Evolutionary conservation across 805 yeast species (phyloP), one percentile per base, ranked within the genome.

Genomic region (Priceomyces fermenticarens): DNA sequence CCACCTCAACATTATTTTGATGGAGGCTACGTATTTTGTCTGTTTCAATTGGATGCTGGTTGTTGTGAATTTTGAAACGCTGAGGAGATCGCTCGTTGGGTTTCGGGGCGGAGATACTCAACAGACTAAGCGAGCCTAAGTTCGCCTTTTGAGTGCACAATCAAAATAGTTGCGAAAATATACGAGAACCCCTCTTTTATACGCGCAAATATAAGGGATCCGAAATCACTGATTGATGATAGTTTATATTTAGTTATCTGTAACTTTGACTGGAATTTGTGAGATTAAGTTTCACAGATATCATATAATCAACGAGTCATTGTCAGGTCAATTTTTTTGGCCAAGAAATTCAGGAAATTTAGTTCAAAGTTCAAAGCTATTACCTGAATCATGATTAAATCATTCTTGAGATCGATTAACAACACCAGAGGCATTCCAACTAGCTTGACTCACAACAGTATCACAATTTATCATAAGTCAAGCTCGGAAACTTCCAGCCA

Each of bases 401-500:
- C 47, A 26, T 41, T 45, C 29, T 43, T 43, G 16, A 40, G 44
- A 29, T 36, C 35, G 13, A 27, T 40, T 6, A 42, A 36, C 25
- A 36, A 29, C 35, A 11, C 7, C 29, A 16, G 12, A 15, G 32
- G 4, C 13, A 26, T 27, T 28, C 30, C 38, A 8, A 17, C 31
- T n/a, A 8, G 25, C 4, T 20, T 20, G 8, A 20, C 7, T 20
- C 4, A 20, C 25, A 31, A 32, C 33, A 23, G 30, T 25, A 45
- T 47, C 10, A 43, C 49, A 8, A 43, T 63, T 37, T 63, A 61
- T 51, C 69, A 64, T 54, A 56, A 62, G 47, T 38, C 67, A 17
- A 43, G 53, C 33, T 54, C 60, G 23, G 45, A 48, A 34, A 43
- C 51, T 10, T 60, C 65, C 9, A 47, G 44, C 33, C 61, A 61